phyloP scores from a whole-genome alignment of 495 filamentous ascomycete genomes.

The Hyaloscypha variabilis region DNA sequence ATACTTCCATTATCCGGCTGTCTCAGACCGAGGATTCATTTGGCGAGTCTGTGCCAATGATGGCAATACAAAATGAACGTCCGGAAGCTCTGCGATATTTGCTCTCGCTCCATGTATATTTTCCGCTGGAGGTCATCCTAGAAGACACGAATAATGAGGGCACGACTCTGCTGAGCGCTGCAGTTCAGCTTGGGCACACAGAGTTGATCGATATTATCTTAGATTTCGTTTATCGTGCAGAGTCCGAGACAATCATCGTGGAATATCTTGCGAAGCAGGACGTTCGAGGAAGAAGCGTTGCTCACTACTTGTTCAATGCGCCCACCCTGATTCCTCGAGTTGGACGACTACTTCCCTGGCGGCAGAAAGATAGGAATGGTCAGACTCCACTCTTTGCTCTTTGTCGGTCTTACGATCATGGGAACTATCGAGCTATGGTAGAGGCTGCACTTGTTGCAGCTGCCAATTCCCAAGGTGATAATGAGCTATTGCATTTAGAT shows the following conservation, averaged over 20 bases:
- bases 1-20: slow-evolving; percentile 80
- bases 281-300: slow-evolving; percentile 81
- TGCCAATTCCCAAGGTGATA: slow-evolving; percentile 72
- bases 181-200: slow-evolving; percentile 83
- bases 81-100: slow-evolving; percentile 74
- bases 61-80: slow-evolving; percentile 84
- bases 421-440: slow-evolving; percentile 84
- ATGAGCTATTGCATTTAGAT: slow-evolving; percentile 81
- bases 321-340: slow-evolving; percentile 77
- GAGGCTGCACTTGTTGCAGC: slow-evolving; percentile 75
- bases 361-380: slow-evolving; percentile 89
- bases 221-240: slow-evolving; percentile 60
- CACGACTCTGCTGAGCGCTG: slow-evolving; percentile 88
- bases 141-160: slow-evolving; percentile 87
- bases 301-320: slow-evolving; percentile 95
- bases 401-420: slow-evolving; percentile 93
- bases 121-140: slow-evolving; percentile 65
- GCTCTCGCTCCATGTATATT: slow-evolving; percentile 73
- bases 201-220: slow-evolving; percentile 76
- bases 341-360: slow-evolving; percentile 82
- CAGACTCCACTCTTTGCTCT: slow-evolving; percentile 95
- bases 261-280: slow-evolving; percentile 78
- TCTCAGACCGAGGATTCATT: slow-evolving; percentile 77
- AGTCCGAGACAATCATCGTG: slow-evolving; percentile 42
- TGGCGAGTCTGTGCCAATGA: slow-evolving; percentile 92